Evolutionary conservation across 768 basidiomycete genomes (phyloP).

Genomic region (Sarcomyxa edulis): DNA sequence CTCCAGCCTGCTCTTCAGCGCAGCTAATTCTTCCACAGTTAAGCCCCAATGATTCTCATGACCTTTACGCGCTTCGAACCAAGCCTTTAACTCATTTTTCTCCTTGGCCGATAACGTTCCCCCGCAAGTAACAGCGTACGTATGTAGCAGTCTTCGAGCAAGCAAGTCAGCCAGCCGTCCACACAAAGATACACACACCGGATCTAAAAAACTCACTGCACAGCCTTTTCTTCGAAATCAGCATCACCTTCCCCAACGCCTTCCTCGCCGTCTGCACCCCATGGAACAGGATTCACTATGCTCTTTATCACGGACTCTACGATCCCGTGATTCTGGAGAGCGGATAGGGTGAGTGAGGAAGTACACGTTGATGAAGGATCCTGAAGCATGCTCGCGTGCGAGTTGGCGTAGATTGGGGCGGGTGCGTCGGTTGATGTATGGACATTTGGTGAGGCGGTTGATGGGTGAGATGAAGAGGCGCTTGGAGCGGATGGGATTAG

Average conservation of each 20-base stretch:
- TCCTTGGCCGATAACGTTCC: constrained; percentile 22
- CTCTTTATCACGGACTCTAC: constrained; percentile 46
- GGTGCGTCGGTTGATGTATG: constrained; percentile 14
- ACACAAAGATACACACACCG: background rate
- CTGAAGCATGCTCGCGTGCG: constrained; percentile 58
- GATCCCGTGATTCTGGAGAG: constrained; percentile 41
- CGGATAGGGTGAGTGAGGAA: constrained; percentile 39
- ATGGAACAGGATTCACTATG: constrained; percentile 51
- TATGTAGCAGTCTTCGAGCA: constrained; percentile 40
- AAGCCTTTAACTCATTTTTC: constrained; percentile 19
- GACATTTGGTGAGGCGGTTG: constrained; percentile 17
- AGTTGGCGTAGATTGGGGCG: constrained; percentile 59
- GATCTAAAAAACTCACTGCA: constrained; percentile 33
- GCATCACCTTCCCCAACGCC: constrained; percentile 38
- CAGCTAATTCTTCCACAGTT: no score
- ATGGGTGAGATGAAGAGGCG: constrained; percentile 15
- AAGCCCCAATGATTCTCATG: no score
- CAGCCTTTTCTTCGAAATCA: constrained; percentile 62
- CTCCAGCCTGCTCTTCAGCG: no score
- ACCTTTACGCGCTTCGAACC: no score
- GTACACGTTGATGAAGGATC: constrained; percentile 54
- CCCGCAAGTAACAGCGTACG: constrained; percentile 39
- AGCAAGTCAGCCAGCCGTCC: background rate
- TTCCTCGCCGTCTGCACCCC: constrained; percentile 63
- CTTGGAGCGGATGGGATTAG: constrained; percentile 41